Percentiles rank a stretch among this genome's conserved stretches.
phyloP scores from a whole-genome alignment of 2,329 filamentous ascomycete genomes.

The Elsinoe necatrix region DNA sequence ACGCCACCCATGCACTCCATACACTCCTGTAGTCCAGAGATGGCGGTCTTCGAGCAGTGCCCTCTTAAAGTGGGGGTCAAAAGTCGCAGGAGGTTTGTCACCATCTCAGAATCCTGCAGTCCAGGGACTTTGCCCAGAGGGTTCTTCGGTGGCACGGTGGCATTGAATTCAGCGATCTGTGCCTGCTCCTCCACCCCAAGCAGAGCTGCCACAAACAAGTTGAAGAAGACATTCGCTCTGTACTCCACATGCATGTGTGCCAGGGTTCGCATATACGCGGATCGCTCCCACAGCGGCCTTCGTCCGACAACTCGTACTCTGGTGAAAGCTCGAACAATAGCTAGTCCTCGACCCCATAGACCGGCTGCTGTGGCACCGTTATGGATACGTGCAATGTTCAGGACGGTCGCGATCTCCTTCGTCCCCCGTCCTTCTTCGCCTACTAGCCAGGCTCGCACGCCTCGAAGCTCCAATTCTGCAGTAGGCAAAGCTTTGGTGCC shows the following conservation, averaged over 20 bases:
- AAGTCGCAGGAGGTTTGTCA: conserved; percentile 42
- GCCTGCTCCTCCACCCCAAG: conserved; percentile 33
- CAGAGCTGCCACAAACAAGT: conserved; percentile 46
- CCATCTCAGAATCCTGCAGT: neutral
- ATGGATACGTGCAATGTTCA: conserved; percentile 58
- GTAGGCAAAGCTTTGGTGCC: conserved; percentile 63
- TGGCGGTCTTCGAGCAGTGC: conserved; percentile 44
- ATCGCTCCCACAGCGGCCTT: conserved; percentile 43
- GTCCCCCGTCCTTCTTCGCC: conserved; percentile 59
- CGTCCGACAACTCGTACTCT: conserved; percentile 47
- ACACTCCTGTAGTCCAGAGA: conserved; percentile 46
- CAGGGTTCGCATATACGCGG: conserved; percentile 51
- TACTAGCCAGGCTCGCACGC: conserved; percentile 57
- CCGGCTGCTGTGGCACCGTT: conserved; percentile 47
- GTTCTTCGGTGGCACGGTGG: neutral
- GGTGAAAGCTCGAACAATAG: conserved; percentile 50
- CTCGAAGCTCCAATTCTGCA: conserved; percentile 56
- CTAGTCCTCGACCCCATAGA: conserved; percentile 49
- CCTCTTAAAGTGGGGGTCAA: conserved; percentile 56
- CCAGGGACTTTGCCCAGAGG: neutral
- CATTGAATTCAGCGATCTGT: conserved; percentile 22
- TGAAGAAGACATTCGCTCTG: conserved; percentile 48
- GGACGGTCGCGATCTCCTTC: conserved; percentile 57
- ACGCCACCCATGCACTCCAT: conserved; percentile 60
- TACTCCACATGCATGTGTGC: conserved; percentile 50